Percentiles rank a stretch among this genome's conserved stretches.
Conservation (phyloP, 768 basidiomycete genomes). For the Podaxis sp. region DNA sequence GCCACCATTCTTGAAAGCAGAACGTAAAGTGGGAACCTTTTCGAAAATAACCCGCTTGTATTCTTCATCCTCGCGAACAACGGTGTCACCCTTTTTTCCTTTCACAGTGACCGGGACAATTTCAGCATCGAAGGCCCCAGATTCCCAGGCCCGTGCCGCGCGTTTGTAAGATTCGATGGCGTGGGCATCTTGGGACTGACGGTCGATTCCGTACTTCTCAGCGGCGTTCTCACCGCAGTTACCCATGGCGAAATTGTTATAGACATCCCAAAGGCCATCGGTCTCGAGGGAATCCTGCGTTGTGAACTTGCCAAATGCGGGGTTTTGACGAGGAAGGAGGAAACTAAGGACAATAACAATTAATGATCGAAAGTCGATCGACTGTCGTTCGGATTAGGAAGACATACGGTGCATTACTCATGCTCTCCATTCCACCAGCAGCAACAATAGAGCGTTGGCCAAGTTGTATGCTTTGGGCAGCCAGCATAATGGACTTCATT, state of each 20-base stretch:
- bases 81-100: constrained; percentile 88
- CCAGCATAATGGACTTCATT: constrained; percentile 93
- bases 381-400: constrained; percentile 5
- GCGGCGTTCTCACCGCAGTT: constrained; percentile 91
- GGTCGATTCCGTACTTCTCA: constrained; percentile 74
- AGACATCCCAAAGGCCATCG: constrained; percentile 96
- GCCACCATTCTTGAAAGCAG: constrained; percentile 87
- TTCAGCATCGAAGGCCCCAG: constrained; percentile 81
- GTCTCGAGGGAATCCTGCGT: constrained; percentile 82
- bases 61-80: constrained; percentile 94
- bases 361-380: background rate
- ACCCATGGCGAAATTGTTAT: constrained; percentile 98
- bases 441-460: constrained; percentile 85
- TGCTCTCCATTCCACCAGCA: constrained; percentile 98
- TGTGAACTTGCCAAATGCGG: constrained; percentile 85
- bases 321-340: constrained; percentile 77
- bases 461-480: constrained; percentile 82
- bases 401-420: constrained; percentile 97
- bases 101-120: constrained; percentile 87
- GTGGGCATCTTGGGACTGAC: constrained; percentile 86
- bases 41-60: constrained; percentile 96
- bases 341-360: constrained; percentile 45
- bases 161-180: constrained; percentile 95
- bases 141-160: constrained; percentile 86
- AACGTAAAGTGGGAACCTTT: constrained; percentile 84